A percentile compares a stretch with the other conserved stretches of the same genome.
These are phyloP conservation scores for Salix koriyanagi DNA, from an alignment of 345 rosid genomes.

Conservation along the genomic window DNA sequence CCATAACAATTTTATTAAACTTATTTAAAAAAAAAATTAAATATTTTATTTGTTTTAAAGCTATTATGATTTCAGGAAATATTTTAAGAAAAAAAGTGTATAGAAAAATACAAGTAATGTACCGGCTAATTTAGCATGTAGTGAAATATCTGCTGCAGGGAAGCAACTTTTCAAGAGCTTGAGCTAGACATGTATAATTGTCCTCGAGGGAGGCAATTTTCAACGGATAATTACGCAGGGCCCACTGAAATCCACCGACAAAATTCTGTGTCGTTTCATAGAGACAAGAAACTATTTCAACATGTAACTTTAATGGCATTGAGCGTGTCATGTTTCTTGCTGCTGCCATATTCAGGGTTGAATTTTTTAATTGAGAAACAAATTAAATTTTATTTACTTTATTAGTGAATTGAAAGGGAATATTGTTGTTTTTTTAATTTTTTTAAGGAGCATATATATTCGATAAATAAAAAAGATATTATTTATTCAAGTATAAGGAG, in stretches of 20 bases:
- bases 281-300: not conserved
- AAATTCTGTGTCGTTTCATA: not conserved
- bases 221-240: not conserved
- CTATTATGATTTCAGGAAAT: no score
- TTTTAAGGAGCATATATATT: no score
- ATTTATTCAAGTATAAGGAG: no score
- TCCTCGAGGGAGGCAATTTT: not conserved
- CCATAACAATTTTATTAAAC: no score
- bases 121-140: no score
- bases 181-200: not conserved
- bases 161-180: not conserved
- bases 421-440: no score
- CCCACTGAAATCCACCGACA: slow-evolving; percentile 4
- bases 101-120: no score
- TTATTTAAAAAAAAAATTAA: no score
- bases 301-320: not conserved
- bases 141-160: not conserved
- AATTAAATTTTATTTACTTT: not conserved
- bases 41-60: no score
- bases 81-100: no score
- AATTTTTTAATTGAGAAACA: not conserved
- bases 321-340: not conserved
- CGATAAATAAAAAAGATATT: no score
- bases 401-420: no score
- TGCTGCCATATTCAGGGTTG: not conserved